Base-by-base conservation (phyloP, 805 yeast species). In the Pichia nakasei region DNA sequence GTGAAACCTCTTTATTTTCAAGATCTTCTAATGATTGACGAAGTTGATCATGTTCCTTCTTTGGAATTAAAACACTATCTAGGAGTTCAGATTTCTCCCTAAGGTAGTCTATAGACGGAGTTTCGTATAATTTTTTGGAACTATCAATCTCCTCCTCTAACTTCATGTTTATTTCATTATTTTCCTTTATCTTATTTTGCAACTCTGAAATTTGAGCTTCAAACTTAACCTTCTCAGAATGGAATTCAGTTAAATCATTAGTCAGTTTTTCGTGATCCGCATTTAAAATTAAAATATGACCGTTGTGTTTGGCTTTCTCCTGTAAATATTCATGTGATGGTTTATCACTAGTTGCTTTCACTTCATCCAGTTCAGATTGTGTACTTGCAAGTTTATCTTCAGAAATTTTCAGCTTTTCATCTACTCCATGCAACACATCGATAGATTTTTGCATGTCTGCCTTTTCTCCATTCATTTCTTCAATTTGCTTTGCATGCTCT, bases 241-340 rank as follows among this genome's bases (percentile, higher is more conserved):
- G n/a, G n/a, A 11, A 13, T 11, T 29, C n/a, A 5, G 9, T 11
- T 13, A 29, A 29, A 29, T 8, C 13, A 5, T 8, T 29, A 6
- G n/a, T 29, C 9, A 29, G 12, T 9, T 9, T 32, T 3, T 48
- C 42, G 22, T 48, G 37, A 26, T 53, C 55, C 11, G 42, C 32
- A 5, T 38, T 12, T 18, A 51, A 48, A 22, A 54, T 15, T 5
- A 49, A 32, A 12, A 48, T 49, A 33, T 41, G 32, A n/a, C 45
- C 49, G 26, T 35, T 40, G 15, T 15, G 15, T 13, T 37, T 29
- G 22, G 53, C 41, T 44, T 57, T 45, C 17, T 44, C 38, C 45
- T 45, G 43, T 12, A 61, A 35, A 38, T 60, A 61, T 3, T 57
- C 61, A 8, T 39, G 35, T 20, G 54, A 39, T 18, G 65, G 48